phyloP scores from a whole-genome alignment of 495 filamentous ascomycete genomes.

The Penicillium odoratum region DNA sequence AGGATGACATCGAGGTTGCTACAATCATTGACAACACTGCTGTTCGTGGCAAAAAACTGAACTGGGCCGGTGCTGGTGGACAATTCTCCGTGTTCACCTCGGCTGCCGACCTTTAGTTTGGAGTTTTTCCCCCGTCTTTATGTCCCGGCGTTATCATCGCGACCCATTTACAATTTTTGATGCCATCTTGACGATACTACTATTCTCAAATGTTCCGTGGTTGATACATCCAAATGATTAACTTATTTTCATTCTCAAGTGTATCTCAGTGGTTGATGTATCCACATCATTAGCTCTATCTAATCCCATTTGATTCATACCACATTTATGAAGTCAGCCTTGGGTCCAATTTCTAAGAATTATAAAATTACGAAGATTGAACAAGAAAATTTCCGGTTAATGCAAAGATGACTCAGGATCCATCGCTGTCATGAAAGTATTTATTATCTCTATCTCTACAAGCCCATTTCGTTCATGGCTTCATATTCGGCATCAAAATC shows the following conservation, averaged over 20 bases:
- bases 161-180: conserved; percentile 2
- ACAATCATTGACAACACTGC: conserved; percentile 61
- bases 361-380: conserved; percentile 11
- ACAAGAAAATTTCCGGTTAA: not conserved
- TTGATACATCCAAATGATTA: conserved; percentile 7
- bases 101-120: conserved; percentile 20
- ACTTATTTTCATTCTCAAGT: not conserved
- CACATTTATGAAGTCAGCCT: not conserved
- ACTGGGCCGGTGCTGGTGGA: conserved; percentile 61
- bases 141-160: not conserved
- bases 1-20: conserved; percentile 58
- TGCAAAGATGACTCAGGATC: not conserved
- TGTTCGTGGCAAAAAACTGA: conserved; percentile 53
- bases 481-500: conserved; percentile 33
- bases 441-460: conserved; percentile 12
- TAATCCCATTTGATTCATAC: not conserved
- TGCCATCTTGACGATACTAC: conserved; percentile 5
- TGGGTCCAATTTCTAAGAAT: too few species aligned
- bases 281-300: conserved; percentile 15
- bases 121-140: not conserved
- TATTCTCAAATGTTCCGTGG: not conserved
- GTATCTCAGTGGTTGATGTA: conserved; percentile 4
- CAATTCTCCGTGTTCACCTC: conserved; percentile 57
- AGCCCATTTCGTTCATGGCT: conserved; percentile 34
- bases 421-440: not conserved